phyloP scores from a whole-genome alignment of 805 yeast species.

The Lachancea cidri region DNA sequence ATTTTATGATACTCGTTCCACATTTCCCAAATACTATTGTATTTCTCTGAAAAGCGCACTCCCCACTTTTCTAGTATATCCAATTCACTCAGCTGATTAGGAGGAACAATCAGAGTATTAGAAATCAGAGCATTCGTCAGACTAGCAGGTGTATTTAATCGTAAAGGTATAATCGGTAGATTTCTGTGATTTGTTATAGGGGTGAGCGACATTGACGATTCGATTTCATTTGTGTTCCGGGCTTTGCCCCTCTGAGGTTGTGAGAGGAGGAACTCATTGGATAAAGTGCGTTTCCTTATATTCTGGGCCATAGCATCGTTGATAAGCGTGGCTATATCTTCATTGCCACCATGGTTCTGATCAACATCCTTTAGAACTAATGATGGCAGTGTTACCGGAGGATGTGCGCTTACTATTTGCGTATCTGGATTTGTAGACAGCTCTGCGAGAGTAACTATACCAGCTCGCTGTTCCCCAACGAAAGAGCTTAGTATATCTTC shows the following conservation, averaged over 20 bases:
- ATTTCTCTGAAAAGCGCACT: conserved; percentile 12
- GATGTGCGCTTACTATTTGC: not conserved
- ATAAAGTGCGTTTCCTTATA: conserved; percentile 6
- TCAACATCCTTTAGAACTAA: conserved; percentile 3
- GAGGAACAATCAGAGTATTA: conserved; percentile 2
- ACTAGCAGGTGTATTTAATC: conserved; percentile 5
- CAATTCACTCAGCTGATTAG: conserved; percentile 8
- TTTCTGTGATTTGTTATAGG: conserved; percentile 1
- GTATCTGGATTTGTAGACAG: not conserved
- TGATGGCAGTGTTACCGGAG: conserved; percentile 1
- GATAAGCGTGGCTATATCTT: conserved; percentile 6
- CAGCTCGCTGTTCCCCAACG: not conserved
- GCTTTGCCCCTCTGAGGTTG: conserved; percentile 2
- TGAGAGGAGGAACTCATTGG: conserved; percentile 7
- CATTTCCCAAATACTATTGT: conserved; percentile 10
- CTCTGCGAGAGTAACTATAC: not conserved
- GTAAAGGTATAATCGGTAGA: conserved; percentile 2
- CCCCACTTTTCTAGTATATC: conserved; percentile 14
- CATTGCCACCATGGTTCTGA: conserved; percentile 2
- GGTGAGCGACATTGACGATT: not conserved
- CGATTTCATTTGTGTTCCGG: not conserved
- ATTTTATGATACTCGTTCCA: conserved; percentile 15
- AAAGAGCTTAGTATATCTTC: not conserved
- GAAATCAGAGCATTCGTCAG: conserved; percentile 3
- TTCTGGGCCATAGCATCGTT: conserved; percentile 9